phyloP scores from a whole-genome alignment of 106 monocot species.

The Chionographis japonica region DNA sequence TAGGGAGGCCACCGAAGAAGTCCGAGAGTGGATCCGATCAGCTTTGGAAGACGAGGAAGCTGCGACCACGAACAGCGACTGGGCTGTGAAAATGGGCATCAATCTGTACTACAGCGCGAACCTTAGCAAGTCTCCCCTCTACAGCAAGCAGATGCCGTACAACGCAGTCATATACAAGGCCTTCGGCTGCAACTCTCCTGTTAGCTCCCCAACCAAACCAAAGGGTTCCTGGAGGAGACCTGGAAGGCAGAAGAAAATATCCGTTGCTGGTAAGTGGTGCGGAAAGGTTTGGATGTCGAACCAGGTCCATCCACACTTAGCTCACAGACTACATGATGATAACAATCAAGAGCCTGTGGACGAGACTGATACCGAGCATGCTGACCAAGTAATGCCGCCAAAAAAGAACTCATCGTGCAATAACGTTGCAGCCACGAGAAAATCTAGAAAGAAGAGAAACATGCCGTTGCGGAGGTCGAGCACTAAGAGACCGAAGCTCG shows the following conservation, averaged over 20 bases:
- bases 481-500: constrained; percentile 16
- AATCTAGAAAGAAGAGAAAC: constrained; percentile 39
- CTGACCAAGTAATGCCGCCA: not conserved
- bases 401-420: constrained; percentile 7
- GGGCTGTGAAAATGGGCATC: constrained; percentile 89
- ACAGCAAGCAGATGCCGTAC: constrained; percentile 91
- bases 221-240: constrained; percentile 18
- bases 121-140: constrained; percentile 87
- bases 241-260: constrained; percentile 65
- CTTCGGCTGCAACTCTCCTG: constrained; percentile 52
- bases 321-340: constrained; percentile 13
- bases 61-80: constrained; percentile 72
- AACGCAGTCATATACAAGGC: constrained; percentile 85
- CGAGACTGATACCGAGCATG: not conserved
- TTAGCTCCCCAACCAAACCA: constrained; percentile 21
- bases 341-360: constrained; percentile 19
- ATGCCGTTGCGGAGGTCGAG: constrained; percentile 14
- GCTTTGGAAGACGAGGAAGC: constrained; percentile 82
- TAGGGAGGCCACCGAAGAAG: constrained; percentile 47
- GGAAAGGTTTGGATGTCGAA: constrained; percentile 99
- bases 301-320: constrained; percentile 81
- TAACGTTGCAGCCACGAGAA: not conserved
- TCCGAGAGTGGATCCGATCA: constrained; percentile 40
- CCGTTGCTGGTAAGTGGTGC: constrained; percentile 89
- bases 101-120: constrained; percentile 82